Conservation (phyloP, 2,329 filamentous ascomycete genomes). For the Alternaria sp. region DNA sequence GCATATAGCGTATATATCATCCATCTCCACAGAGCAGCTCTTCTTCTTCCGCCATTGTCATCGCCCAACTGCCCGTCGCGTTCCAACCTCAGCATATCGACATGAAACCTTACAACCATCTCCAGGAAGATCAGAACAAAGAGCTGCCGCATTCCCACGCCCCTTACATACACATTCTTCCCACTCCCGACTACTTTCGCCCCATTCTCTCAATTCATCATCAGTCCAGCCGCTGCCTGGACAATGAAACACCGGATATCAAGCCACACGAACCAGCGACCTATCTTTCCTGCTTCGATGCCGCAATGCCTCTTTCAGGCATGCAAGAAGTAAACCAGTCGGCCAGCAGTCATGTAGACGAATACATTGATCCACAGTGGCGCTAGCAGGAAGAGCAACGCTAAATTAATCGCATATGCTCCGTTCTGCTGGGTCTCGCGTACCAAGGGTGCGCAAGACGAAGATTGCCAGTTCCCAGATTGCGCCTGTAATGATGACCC, state of each 20-base stretch:
- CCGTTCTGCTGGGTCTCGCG: neutral
- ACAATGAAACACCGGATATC: neutral
- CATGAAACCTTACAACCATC: neutral
- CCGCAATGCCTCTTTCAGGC: constrained; percentile 45
- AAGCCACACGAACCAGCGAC: neutral
- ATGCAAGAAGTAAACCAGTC: constrained; percentile 54
- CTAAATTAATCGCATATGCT: neutral
- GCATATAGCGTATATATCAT: constrained; percentile 54
- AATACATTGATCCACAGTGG: constrained; percentile 58
- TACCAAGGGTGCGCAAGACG: neutral
- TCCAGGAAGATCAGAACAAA: neutral
- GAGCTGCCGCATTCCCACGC: neutral
- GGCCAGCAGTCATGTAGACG: constrained; percentile 53
- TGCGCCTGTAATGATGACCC: neutral
- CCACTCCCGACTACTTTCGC: neutral
- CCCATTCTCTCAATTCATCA: neutral
- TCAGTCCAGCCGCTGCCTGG: neutral
- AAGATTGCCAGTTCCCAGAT: neutral
- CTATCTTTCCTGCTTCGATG: constrained; percentile 50
- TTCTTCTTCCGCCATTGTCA: rapidly evolving
- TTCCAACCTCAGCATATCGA: neutral
- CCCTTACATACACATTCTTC: neutral
- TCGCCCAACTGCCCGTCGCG: neutral
- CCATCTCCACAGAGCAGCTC: constrained; percentile 23
- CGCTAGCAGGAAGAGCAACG: neutral